Evolutionary conservation across 1,139 yeast species (phyloP).

Genomic region (Yamadazyma sp.): DNA sequence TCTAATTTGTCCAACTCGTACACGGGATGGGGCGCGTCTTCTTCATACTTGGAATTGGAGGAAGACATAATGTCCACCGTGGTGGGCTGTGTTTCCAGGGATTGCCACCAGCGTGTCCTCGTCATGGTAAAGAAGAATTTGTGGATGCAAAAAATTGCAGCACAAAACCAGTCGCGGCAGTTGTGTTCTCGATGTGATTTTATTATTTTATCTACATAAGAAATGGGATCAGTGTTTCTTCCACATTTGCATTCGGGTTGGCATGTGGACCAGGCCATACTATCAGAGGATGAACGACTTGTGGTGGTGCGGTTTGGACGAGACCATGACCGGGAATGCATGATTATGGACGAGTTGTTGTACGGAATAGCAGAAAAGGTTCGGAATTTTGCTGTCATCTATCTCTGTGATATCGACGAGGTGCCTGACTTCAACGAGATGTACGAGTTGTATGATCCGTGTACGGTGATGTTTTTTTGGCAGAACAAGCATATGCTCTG

Average conservation of each 20-base stretch:
- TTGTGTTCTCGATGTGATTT: too few relatives aligned
- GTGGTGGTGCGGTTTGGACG: conserved; percentile 89
- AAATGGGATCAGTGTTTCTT: conserved; percentile 82
- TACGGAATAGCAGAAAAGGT: conserved; percentile 80
- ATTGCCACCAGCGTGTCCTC: not conserved
- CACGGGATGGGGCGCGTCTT: not conserved
- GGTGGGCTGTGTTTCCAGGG: not conserved
- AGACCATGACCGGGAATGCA: conserved; percentile 73
- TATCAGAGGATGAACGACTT: conserved; percentile 77
- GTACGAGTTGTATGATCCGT: conserved; percentile 91
- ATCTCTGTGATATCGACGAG: conserved; percentile 82
- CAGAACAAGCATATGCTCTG: conserved; percentile 97
- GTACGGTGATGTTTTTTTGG: conserved; percentile 90
- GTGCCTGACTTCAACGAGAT: conserved; percentile 90
- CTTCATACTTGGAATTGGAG: not conserved
- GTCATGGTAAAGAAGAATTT: conserved; percentile 2
- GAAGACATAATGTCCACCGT: not conserved
- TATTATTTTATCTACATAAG: too few relatives aligned
- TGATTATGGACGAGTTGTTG: conserved; percentile 86
- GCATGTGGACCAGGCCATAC: conserved; percentile 97
- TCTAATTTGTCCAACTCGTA: conserved; percentile 7
- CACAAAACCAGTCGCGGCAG: too few relatives aligned
- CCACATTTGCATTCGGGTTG: conserved; percentile 85
- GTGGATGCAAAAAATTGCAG: conserved; percentile 13
- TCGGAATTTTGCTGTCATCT: conserved; percentile 82